Percentiles rank a stretch among this genome's conserved stretches.
phyloP scores from a whole-genome alignment of 164 flowering plant genomes.

The Malania oleifera region DNA sequence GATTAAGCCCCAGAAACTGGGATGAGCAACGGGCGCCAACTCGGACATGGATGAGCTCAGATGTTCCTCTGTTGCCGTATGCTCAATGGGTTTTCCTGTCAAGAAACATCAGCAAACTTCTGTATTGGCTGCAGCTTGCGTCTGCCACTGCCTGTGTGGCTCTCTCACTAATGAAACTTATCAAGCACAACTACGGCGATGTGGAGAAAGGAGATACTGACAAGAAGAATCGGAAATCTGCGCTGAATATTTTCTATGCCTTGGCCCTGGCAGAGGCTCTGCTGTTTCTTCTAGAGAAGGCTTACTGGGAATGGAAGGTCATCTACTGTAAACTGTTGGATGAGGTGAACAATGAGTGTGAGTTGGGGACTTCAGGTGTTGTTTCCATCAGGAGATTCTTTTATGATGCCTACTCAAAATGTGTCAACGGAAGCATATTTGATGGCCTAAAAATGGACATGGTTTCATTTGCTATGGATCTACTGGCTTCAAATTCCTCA shows the following conservation, averaged over 20 bases:
- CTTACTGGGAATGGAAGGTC: slow-evolving; percentile 84
- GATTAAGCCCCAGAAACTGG: slow-evolving; percentile 11
- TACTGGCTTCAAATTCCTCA: slow-evolving; percentile 55
- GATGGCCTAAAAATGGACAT: slow-evolving; percentile 94
- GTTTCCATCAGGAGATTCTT: slow-evolving; percentile 69
- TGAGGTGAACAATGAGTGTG: slow-evolving; percentile 57
- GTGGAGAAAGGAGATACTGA: slow-evolving; percentile 58
- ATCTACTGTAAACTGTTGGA: slow-evolving; percentile 52
- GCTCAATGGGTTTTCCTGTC: slow-evolving; percentile 66
- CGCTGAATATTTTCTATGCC: slow-evolving; percentile 72
- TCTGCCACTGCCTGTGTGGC: slow-evolving; percentile 76
- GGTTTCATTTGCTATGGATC: slow-evolving; percentile 74
- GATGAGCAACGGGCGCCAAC: slow-evolving; percentile 22
- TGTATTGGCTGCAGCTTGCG: slow-evolving; percentile 84
- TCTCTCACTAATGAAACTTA: slow-evolving; percentile 68
- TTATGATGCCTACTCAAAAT: slow-evolving; percentile 82
- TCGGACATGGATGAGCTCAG: slow-evolving; percentile 62
- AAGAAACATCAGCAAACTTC: slow-evolving; percentile 61
- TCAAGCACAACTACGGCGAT: slow-evolving; percentile 58
- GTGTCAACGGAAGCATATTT: slow-evolving; percentile 83
- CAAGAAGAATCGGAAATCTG: slow-evolving; percentile 62
- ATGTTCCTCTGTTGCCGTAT: slow-evolving; percentile 87
- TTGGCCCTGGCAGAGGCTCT: slow-evolving; percentile 86
- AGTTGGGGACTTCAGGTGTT: slow-evolving; percentile 55
- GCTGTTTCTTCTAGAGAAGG: slow-evolving; percentile 73